Base-by-base conservation (phyloP, 805 yeast species). In the Metschnikowia borealis region DNA sequence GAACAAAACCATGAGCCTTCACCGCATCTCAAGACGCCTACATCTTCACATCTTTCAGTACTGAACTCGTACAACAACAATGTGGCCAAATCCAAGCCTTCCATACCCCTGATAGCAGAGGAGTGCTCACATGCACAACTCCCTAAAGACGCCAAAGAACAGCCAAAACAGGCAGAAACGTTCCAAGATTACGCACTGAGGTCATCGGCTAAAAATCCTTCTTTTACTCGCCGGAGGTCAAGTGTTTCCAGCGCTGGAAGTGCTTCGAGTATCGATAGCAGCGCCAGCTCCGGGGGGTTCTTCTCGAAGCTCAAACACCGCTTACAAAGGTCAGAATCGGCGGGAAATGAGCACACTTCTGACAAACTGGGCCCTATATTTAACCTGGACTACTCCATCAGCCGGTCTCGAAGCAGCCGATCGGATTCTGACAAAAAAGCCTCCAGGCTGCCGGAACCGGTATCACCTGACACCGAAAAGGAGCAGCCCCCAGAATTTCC, bases 291-390 rank as follows among this genome's bases (percentile, higher is more conserved):
- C 13, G 54, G 55, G 3, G 70, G 70, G 0, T 65, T 71, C 35
- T 70, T 72, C 50, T 64, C 72, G 38, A 71, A 69, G 50, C 54
- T 71, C 26, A 73, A 71, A 53, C 70, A 62, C 14, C 69, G 65
- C 51, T 60, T 71, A 38, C 56, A 50, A 52, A n/a, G 58, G 38
- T 46, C 52, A 7, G 59, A 47, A 33, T 48, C 54, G 15, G 42
- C 48, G 15, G 38, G 44, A 18, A 29, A 36, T n/a, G 38, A 36
- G 10, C 13, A 4, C 21, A 20, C 10, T 21, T 26, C 35, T 6
- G 41, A 44, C 1, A 37, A 35, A 11, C 35, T 10, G 15, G 33
- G 29, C 5, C 21, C 47, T 11, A 3, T 38, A 13, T 26, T 46
- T 20, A 38, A 32, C 13, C 38, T 21, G 44, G 44, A 46, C 14